Conservation (phyloP, 139 green algal species). For the Closterium sp. region DNA sequence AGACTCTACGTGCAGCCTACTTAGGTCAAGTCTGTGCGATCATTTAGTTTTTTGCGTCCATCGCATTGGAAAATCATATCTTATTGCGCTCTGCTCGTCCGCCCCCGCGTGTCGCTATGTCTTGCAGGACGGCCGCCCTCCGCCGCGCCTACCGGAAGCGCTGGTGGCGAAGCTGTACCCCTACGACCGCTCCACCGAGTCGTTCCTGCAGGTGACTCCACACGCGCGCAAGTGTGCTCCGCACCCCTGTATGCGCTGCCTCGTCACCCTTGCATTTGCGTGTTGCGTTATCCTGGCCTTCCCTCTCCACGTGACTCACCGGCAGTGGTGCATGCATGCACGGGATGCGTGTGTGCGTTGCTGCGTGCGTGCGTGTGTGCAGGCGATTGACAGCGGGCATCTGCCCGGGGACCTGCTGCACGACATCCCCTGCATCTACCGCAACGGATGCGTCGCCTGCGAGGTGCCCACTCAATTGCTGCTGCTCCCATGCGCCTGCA, state of each 20-base stretch:
- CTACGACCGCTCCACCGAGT: slow-evolving; percentile 29
- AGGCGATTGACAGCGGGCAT: slow-evolving; percentile 37
- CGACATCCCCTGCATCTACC: slow-evolving; percentile 38
- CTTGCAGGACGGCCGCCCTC: background rate
- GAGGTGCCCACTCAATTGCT: slow-evolving; percentile 28
- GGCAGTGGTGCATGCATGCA: too few species aligned
- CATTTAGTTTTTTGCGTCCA: too few species aligned
- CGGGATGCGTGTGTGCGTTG: too few species aligned
- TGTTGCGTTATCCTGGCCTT: too few species aligned
- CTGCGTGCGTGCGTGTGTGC: slow-evolving; percentile 15
- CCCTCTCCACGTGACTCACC: background rate
- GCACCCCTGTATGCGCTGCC: too few species aligned
- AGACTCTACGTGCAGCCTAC: background rate
- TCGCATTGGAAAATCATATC: background rate
- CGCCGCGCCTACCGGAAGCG: background rate
- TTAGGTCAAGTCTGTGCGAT: background rate
- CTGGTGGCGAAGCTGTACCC: slow-evolving; percentile 10
- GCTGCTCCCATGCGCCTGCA: slow-evolving; percentile 7
- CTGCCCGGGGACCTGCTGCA: slow-evolving; percentile 37
- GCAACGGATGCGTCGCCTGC: slow-evolving; percentile 36
- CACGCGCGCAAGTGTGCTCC: too few species aligned
- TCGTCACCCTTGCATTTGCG: too few species aligned
- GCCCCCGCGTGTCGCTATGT: background rate
- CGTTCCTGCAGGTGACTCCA: slow-evolving; percentile 25
- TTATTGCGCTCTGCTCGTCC: background rate